Evolutionary conservation across 2,329 filamentous ascomycete genomes (phyloP).

Genomic region (Aureobasidium vineae): DNA sequence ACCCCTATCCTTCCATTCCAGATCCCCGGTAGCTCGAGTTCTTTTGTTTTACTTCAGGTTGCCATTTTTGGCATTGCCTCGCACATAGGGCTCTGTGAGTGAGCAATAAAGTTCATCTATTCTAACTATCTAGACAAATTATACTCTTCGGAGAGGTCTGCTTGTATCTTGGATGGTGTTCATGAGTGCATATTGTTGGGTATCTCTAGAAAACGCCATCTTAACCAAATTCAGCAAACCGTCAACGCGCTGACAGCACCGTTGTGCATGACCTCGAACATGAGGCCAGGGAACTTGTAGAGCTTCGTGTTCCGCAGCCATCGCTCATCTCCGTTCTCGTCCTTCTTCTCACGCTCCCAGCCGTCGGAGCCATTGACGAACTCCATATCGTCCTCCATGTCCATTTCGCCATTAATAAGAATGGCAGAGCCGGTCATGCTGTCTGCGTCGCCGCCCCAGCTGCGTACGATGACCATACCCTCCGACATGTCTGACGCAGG

Average conservation of each 20-base stretch:
- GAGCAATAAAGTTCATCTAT: no score
- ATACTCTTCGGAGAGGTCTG: not conserved
- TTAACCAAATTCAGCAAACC: constrained; percentile 60
- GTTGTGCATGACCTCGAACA: constrained; percentile 96
- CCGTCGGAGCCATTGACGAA: constrained; percentile 33
- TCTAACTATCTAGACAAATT: no score
- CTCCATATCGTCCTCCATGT: constrained; percentile 39
- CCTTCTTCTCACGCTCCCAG: constrained; percentile 39
- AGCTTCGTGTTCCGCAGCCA: constrained; percentile 73
- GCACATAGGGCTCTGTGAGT: no score
- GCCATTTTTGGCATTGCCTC: no score
- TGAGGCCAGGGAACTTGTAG: constrained; percentile 88
- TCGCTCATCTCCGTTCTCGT: constrained; percentile 49
- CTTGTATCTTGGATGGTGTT: not conserved
- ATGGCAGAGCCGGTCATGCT: constrained; percentile 38
- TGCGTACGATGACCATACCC: constrained; percentile 41
- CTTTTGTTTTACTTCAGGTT: no score
- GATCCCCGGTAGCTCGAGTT: not conserved
- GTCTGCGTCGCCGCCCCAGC: constrained; percentile 36
- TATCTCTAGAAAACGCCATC: constrained; percentile 10
- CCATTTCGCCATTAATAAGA: constrained; percentile 35
- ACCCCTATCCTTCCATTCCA: not conserved
- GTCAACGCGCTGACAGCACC: constrained; percentile 86
- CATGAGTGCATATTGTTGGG: not conserved
- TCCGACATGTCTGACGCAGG: constrained; percentile 52